These are phyloP conservation scores for Dactylellina cionopaga DNA, from an alignment of 2,329 filamentous ascomycete genomes.

Conservation along the genomic window DNA sequence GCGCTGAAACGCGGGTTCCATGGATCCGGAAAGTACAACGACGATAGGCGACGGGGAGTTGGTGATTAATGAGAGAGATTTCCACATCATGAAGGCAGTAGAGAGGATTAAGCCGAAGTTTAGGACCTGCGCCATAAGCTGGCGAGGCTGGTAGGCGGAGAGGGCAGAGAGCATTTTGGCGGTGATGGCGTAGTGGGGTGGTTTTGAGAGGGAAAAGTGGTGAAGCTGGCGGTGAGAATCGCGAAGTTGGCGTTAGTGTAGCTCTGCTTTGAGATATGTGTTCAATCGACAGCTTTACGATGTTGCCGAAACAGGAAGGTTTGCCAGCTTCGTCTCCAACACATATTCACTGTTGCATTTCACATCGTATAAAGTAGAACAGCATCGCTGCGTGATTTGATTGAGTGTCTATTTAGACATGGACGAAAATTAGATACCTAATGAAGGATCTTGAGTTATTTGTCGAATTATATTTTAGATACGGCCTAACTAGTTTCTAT, in stretches of 20 bases:
- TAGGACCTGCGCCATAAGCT: constrained; percentile 81
- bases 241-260: not conserved
- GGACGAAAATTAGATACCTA: too few relatives aligned
- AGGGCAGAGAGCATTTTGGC: constrained; percentile 73
- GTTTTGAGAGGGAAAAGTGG: not conserved
- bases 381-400: too few relatives aligned
- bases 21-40: constrained; percentile 83
- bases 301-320: constrained; percentile 23
- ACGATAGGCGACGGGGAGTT: constrained; percentile 82
- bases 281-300: constrained; percentile 14
- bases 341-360: constrained; percentile 19
- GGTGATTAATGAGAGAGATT: constrained; percentile 80
- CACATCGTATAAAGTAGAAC: too few relatives aligned
- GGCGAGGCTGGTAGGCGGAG: constrained; percentile 75
- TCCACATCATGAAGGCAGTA: constrained; percentile 96
- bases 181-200: not conserved
- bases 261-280: constrained; percentile 18
- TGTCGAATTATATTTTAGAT: too few relatives aligned
- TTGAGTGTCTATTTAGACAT: too few relatives aligned
- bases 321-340: constrained; percentile 7
- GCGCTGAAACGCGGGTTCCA: constrained; percentile 84
- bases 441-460: too few relatives aligned
- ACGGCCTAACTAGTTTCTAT: too few relatives aligned
- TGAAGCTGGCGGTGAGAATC: not conserved
- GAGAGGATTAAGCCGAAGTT: constrained; percentile 92